Conservation (phyloP, 306 rosid genomes). For the Rubus idaeus region DNA sequence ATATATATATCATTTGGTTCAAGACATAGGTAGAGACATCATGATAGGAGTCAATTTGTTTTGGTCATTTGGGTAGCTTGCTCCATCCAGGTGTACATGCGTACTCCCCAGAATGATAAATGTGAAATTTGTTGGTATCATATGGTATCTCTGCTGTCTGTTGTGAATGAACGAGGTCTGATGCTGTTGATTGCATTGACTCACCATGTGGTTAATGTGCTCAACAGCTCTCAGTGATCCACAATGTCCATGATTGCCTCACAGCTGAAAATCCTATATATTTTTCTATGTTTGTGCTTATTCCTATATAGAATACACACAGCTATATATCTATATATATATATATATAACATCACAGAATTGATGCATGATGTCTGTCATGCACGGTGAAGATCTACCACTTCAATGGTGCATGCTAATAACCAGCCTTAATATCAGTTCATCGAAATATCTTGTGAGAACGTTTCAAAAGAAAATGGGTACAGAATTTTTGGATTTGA, state of each 20-base stretch:
- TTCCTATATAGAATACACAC: neutral
- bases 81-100: constrained; percentile 1
- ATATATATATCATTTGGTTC: neutral
- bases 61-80: neutral
- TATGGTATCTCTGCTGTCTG: neutral
- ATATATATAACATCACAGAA: neutral
- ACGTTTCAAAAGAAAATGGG: neutral
- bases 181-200: neutral
- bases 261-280: neutral
- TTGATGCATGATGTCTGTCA: neutral
- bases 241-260: neutral
- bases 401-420: neutral
- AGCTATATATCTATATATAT: neutral
- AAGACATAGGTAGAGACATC: neutral
- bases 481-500: neutral
- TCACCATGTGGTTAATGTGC: neutral
- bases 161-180: neutral
- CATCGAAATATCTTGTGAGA: neutral
- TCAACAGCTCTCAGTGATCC: neutral
- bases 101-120: neutral
- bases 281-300: neutral
- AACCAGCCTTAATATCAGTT: neutral
- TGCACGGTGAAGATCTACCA: neutral
- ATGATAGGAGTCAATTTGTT: neutral
- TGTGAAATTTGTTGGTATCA: neutral